Evolutionary conservation across 768 basidiomycete species (phyloP).

Genomic region (Tricholoma hemisulphureum): DNA sequence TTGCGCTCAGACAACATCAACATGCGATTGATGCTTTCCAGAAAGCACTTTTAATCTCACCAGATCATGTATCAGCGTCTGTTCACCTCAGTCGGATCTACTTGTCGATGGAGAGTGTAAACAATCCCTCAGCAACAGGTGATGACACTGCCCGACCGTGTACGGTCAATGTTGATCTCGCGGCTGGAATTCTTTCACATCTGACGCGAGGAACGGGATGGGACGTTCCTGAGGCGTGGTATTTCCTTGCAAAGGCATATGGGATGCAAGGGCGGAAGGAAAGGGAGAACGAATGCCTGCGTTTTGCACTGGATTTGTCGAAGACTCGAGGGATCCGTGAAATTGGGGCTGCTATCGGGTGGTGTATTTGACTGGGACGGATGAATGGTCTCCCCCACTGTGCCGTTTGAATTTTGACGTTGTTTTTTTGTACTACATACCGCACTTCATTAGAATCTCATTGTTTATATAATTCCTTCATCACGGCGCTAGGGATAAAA

Average conservation of each 20-base stretch:
- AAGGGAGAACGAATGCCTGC: constrained; percentile 16
- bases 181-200: constrained; percentile 75
- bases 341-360: constrained; percentile 17
- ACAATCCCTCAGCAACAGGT: constrained; percentile 25
- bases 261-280: constrained; percentile 38
- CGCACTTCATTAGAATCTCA: too few relatives aligned
- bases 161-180: constrained; percentile 61
- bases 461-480: too few relatives aligned
- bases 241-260: constrained; percentile 80
- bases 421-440: too few relatives aligned
- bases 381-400: too few relatives aligned
- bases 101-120: constrained; percentile 36
- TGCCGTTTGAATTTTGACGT: too few relatives aligned
- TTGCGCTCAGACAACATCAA: constrained; percentile 53
- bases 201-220: constrained; percentile 79
- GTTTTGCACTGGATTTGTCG: constrained; percentile 16
- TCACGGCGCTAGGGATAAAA: too few relatives aligned
- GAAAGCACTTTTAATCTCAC: constrained; percentile 86
- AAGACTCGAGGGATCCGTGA: constrained; percentile 17
- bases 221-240: constrained; percentile 96
- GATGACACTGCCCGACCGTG: not conserved
- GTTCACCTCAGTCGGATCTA: constrained; percentile 79
- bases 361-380: constrained; percentile 14
- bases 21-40: constrained; percentile 75
- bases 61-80: constrained; percentile 73